These are phyloP conservation scores for Lagenidium giganteum DNA, from an alignment of 352 stramenopile species.

Conservation along the genomic window DNA sequence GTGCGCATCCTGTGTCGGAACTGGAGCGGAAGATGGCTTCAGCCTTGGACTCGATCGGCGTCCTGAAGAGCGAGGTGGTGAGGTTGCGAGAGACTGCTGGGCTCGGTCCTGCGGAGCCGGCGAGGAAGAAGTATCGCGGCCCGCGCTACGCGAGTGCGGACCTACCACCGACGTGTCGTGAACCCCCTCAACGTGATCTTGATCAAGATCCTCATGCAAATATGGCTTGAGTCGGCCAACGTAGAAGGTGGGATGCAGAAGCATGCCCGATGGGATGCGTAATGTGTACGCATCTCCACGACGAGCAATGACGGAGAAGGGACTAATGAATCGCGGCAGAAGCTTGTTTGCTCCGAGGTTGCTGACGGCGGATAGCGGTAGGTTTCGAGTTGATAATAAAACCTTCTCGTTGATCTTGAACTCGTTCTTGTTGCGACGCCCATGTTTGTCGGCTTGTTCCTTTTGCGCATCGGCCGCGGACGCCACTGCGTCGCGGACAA, in stretches of 20 bases:
- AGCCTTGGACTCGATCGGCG: no score
- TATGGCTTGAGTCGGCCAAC: constrained; percentile 21
- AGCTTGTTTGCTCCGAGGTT: background rate
- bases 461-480: constrained; percentile 14
- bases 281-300: background rate
- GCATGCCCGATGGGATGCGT: constrained; percentile 6
- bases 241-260: constrained; percentile 25
- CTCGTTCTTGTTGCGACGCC: background rate
- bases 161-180: no score
- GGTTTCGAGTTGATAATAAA: background rate
- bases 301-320: background rate
- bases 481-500: constrained; percentile 13
- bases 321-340: background rate
- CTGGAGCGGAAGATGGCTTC: no score
- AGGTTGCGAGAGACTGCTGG: no score
- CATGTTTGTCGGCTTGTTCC: constrained; percentile 6
- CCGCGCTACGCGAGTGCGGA: no score
- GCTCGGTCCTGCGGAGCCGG: no score
- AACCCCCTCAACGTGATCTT: no score
- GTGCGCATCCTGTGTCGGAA: no score
- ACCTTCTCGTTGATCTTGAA: background rate
- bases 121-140: constrained; percentile 4
- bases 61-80: no score
- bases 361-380: background rate
- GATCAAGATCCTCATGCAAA: no score